Conservation (phyloP, 2,329 filamentous ascomycete species). For the Botryotinia calthae region DNA sequence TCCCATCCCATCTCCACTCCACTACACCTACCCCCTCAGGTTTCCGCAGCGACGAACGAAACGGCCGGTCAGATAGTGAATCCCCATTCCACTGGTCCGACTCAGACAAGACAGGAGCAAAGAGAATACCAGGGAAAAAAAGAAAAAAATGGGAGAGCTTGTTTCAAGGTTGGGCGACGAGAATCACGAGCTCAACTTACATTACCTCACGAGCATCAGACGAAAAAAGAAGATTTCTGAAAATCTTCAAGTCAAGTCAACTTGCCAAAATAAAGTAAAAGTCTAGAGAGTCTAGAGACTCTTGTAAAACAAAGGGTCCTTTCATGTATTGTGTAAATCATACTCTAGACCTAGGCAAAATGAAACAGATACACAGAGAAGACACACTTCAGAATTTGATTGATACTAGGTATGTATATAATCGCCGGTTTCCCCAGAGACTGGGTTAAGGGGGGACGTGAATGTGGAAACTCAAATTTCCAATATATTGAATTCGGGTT, state of each 20-base stretch:
- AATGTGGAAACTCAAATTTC: slow-evolving; percentile 4
- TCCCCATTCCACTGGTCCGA: neutral
- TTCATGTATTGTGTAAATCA: neutral
- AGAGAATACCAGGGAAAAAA: neutral
- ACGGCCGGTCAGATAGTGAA: neutral
- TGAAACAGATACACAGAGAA: neutral
- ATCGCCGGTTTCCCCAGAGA: slow-evolving; percentile 16
- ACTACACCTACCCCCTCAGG: neutral
- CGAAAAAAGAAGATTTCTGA: neutral
- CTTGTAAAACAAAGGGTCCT: neutral
- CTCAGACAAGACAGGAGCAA: neutral
- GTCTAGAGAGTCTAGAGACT: neutral
- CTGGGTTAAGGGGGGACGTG: neutral
- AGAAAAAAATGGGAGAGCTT: neutral
- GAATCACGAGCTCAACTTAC: neutral
- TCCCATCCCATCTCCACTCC: neutral
- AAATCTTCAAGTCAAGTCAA: neutral
- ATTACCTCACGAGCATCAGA: neutral
- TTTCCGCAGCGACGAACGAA: slow-evolving; percentile 13
- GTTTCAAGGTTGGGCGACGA: neutral
- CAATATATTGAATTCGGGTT: neutral
- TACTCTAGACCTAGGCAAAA: neutral
- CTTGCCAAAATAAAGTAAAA: neutral
- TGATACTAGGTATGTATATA: neutral
- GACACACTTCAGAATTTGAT: neutral